These are phyloP conservation scores for Dalbergia cultrata DNA, from an alignment of 306 rosid genomes.

Conservation along the genomic window DNA sequence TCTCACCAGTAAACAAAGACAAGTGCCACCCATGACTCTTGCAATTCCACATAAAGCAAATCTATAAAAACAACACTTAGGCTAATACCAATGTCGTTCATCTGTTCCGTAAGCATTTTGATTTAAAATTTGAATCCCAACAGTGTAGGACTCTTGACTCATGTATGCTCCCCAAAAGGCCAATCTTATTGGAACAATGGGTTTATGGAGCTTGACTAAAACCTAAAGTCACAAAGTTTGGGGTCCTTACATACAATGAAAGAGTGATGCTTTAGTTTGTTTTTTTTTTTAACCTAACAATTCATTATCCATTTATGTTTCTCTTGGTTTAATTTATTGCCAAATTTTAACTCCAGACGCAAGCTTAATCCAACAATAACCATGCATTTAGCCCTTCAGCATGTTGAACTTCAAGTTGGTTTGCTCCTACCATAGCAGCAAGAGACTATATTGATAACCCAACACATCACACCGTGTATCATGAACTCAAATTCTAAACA, in stretches of 20 bases:
- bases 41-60: too few relatives aligned
- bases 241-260: neutral
- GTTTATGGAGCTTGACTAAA: neutral
- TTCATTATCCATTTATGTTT: neutral
- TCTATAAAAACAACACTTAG: neutral
- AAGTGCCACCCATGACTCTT: too few relatives aligned
- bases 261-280: neutral
- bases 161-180: neutral
- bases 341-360: neutral
- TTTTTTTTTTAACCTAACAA: neutral
- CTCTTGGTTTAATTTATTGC: neutral
- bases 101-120: neutral
- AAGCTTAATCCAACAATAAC: slow-evolving; percentile 7
- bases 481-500: neutral
- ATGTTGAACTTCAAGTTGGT: neutral
- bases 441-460: neutral
- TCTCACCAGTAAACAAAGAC: too few relatives aligned
- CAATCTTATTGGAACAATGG: slow-evolving; percentile 12
- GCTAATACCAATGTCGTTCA: slow-evolving; percentile 1
- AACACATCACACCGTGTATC: neutral
- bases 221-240: slow-evolving; percentile 4
- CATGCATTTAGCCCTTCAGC: neutral
- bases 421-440: too few relatives aligned
- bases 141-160: neutral
- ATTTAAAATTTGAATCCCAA: slow-evolving; percentile 22